A percentile compares a stretch with the other conserved stretches of the same genome.
phyloP scores from a whole-genome alignment of 169 alveolate species.

The Plasmodium relictum region DNA sequence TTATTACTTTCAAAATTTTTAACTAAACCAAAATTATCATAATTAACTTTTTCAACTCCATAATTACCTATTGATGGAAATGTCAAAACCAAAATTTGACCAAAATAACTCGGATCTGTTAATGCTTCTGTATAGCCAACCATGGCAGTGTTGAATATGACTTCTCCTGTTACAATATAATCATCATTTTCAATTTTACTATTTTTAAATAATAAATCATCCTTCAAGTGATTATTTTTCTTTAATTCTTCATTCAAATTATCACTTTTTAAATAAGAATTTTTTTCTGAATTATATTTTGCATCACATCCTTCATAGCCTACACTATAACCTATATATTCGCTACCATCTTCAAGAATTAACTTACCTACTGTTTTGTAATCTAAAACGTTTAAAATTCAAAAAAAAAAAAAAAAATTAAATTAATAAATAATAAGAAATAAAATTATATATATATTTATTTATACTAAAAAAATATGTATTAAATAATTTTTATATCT shows the following conservation, averaged over 20 bases:
- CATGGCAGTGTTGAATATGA: constrained; percentile 91
- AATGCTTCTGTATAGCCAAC: constrained; percentile 93
- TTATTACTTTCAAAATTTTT: constrained; percentile 85
- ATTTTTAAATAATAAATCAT: constrained; percentile 33
- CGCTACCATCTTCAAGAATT: constrained; percentile 65
- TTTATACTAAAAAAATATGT: neutral
- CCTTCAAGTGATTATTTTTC: constrained; percentile 16
- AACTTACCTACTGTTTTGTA: constrained; percentile 71
- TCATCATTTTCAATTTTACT: constrained; percentile 72
- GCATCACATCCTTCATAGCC: constrained; percentile 66
- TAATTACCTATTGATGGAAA: constrained; percentile 91
- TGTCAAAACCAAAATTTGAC: constrained; percentile 90
- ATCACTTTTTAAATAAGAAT: neutral
- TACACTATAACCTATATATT: constrained; percentile 67
- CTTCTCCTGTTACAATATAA: constrained; percentile 86
- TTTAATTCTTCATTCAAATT: constrained; percentile 18
- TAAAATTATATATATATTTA: neutral
- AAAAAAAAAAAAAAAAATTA: constrained; percentile 7
- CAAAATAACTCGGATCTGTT: constrained; percentile 91
- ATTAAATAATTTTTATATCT: neutral
- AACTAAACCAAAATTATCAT: constrained; percentile 85
- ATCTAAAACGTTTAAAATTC: constrained; percentile 1
- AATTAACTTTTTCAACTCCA: constrained; percentile 88
- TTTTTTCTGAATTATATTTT: neutral
- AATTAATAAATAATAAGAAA: neutral